Percentiles rank a stretch among this genome's conserved stretches.
phyloP scores from a whole-genome alignment of 2,329 filamentous ascomycete genomes.

The Cryoendolithus antarcticus region DNA sequence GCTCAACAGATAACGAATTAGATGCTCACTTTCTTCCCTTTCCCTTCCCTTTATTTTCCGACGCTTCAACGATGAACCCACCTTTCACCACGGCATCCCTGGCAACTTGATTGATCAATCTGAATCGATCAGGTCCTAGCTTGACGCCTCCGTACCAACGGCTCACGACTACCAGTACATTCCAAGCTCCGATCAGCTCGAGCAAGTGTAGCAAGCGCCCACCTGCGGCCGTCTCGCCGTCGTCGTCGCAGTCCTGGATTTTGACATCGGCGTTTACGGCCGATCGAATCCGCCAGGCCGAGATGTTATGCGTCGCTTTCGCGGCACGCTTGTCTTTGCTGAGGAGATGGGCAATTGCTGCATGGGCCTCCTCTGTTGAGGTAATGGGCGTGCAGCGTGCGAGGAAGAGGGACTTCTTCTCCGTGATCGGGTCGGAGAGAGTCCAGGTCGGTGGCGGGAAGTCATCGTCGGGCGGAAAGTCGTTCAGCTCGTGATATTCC shows the following conservation, averaged over 20 bases:
- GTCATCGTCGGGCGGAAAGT: slow-evolving; percentile 20
- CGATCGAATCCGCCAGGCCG: slow-evolving; percentile 65
- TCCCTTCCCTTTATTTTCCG: slow-evolving; percentile 1
- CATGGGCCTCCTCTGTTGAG: slow-evolving; percentile 57
- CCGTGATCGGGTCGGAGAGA: slow-evolving; percentile 58
- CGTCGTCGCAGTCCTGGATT: slow-evolving; percentile 92
- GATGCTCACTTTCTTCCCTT: slow-evolving; percentile 3
- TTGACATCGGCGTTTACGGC: slow-evolving; percentile 36
- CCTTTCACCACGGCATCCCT: slow-evolving; percentile 73
- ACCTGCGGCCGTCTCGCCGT: slow-evolving; percentile 88
- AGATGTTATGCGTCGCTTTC: slow-evolving; percentile 89
- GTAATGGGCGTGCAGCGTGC: slow-evolving; percentile 61
- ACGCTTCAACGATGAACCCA: slow-evolving; percentile 30
- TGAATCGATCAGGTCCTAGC: slow-evolving; percentile 78
- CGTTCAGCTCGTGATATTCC: neutral
- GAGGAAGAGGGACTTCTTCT: slow-evolving; percentile 81
- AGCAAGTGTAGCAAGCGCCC: slow-evolving; percentile 75
- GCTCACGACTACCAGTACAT: slow-evolving; percentile 83
- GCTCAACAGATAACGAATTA: too few species aligned
- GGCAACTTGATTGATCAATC: slow-evolving; percentile 76
- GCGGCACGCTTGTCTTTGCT: slow-evolving; percentile 73
- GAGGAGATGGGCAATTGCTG: slow-evolving; percentile 62
- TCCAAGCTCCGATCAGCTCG: slow-evolving; percentile 90
- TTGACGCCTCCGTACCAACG: slow-evolving; percentile 92
- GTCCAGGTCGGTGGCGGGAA: slow-evolving; percentile 51